Evolutionary conservation across 805 yeast species (phyloP), one percentile per base, ranked within the genome.

Genomic region (Wickerhamomyces kurtzmanii): DNA sequence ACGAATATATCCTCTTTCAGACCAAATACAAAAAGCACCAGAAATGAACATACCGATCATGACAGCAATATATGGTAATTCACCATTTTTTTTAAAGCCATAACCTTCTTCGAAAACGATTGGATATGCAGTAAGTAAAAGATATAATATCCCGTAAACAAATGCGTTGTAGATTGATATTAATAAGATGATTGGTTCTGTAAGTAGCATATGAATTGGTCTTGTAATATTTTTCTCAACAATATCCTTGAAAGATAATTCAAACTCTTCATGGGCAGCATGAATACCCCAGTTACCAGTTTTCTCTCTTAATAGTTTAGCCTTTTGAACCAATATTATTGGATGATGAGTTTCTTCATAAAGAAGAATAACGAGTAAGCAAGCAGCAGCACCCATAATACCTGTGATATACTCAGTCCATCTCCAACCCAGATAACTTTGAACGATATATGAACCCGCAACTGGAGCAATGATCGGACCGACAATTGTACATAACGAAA

Each of bases 391-490:
- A 12, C 68, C 67, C 49, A 78, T 51, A 31, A 81, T 73, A 36
- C 82, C 89, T 3, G 76, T 65, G 31, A 83, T 56, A 50, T 82
- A 84, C 37, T 63, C 66, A 9, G 82, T 68, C 94, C 93, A 84
- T 47, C 94, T 64, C 93, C 94, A 83, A 12, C 85, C 83, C 23
- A 85, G 57, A 31, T 65, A 59, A 8, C 56, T 43, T 31, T 72
- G 66, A n/a, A 62, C 66, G 24, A 78, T 72, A 50, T 76, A 82
- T 0, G 77, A 76, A 34, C 87, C 83, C 26, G 71, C 69, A 32
- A 86, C 73, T 12, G 96, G 96, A 1, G 89, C 89, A 20, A 79
- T 31, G 59, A 83, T 65, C 13, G 96, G 96, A 32, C 93, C 91
- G 20, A 66, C 61, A 39, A 82, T 80, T 20, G 84, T 83, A 25